Conservation (phyloP, 202 grass and related monocot species). For the Setaria viridis region DNA sequence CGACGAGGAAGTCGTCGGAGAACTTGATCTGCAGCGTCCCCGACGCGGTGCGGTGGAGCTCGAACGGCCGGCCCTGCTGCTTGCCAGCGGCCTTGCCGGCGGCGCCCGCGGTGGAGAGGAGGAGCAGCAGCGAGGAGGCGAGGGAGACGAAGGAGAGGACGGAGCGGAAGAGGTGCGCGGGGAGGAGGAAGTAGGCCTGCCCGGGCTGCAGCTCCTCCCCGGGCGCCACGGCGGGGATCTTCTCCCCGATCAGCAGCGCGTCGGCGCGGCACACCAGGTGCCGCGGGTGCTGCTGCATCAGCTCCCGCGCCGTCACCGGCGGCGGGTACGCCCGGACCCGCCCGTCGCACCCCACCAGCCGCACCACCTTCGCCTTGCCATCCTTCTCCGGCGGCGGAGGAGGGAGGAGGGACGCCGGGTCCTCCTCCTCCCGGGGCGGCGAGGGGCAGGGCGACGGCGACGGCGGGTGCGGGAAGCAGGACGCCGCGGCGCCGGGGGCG, state of each 20-base stretch:
- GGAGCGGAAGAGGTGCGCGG: conserved; percentile 83
- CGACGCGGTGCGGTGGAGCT: conserved; percentile 64
- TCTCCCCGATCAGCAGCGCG: conserved; percentile 83
- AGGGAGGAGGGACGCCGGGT: neutral
- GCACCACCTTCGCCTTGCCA: conserved; percentile 11
- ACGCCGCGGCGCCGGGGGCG: conserved; percentile 44
- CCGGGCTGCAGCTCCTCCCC: conserved; percentile 55
- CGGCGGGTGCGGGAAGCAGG: conserved; percentile 58
- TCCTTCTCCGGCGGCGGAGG: neutral
- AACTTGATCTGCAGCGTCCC: conserved; percentile 81
- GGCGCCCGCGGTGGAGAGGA: neutral
- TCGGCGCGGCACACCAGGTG: conserved; percentile 93
- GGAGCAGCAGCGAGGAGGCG: conserved; percentile 67
- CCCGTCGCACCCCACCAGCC: conserved; percentile 70
- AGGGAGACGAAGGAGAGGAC: conserved; percentile 90
- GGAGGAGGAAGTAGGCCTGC: conserved; percentile 73
- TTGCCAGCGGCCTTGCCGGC: neutral
- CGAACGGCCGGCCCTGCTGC: conserved; percentile 55
- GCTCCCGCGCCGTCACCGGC: conserved; percentile 70
- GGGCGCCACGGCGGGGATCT: conserved; percentile 61
- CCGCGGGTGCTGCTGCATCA: conserved; percentile 81
- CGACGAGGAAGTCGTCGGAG: conserved; percentile 71
- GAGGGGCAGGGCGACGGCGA: conserved; percentile 32
- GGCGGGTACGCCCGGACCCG: conserved; percentile 57
- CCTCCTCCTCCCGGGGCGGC: neutral